Base-by-base conservation (phyloP, 2,329 filamentous ascomycete species). In the Claviceps sp. region DNA sequence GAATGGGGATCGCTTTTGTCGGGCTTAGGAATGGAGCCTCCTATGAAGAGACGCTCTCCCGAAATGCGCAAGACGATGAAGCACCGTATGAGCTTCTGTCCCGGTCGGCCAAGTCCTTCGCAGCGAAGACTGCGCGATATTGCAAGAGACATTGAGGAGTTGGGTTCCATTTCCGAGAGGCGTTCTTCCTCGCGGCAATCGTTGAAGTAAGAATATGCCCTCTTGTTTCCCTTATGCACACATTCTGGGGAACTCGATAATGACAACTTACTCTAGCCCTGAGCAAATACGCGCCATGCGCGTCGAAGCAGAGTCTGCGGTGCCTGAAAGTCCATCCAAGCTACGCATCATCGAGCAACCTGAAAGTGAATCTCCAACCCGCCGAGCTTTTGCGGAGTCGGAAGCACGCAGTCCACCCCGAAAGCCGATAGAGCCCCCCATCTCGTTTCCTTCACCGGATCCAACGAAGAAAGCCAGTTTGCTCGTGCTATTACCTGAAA, bases 1-100 rank as follows among this genome's bases (percentile, higher is more conserved):
- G 85, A 90, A 70, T 78, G 89, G 67, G 76, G 79, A 34, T 73
- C 75, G 3, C 71, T 91, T 57, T 75, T 93, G 11, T 79, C 77
- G 45, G 76, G 77, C 30, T 72, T 91, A 44, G 84, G 83, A 5
- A 61, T 75, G 42, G 78, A 83, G 58, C 78, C 80, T 38, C 75
- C 80, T 18, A 66, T 67, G 57, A 78, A 77, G 60, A 65, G 71
- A 54, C 70, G 70, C 43, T 67, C 70, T 57, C 65, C 69, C 51
- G 63, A 63, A 58, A 60, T 64, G 18, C 65, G 70, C 45, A 76
- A 66, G 54, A 66, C 69, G 45, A 62, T 68, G 24, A 70, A 70
- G 48, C 66, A 63, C 13, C 68, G 69, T 51, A 64, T 69, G 40
- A 73, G 70, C 59, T 67, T 71, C 52, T 68, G 64, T 52, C 59